Conservation (phyloP, 192 early-diverging fungal species). For the Umbelopsis vinacea region DNA sequence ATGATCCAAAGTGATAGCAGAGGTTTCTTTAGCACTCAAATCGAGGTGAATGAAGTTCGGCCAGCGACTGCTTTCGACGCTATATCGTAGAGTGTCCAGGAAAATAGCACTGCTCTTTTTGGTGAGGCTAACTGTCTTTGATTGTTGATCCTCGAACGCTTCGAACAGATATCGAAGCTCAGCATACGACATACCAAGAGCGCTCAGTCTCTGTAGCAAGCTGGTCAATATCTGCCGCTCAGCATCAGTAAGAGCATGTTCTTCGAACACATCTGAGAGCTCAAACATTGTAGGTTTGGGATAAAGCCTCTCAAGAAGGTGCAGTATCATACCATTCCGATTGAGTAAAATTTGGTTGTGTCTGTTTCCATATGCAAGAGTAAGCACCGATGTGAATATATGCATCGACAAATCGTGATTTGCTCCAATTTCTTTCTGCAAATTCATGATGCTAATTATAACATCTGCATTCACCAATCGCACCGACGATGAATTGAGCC, state of each 20-base stretch:
- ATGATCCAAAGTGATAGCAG: conserved; percentile 50
- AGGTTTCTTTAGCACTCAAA: conserved; percentile 29
- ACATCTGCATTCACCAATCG: conserved; percentile 43
- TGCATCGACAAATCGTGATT: conserved; percentile 32
- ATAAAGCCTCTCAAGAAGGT: conserved; percentile 12
- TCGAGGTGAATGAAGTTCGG: conserved; percentile 71
- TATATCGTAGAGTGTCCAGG: conserved; percentile 60
- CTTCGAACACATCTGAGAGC: conserved; percentile 7
- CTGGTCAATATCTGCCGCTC: conserved; percentile 45
- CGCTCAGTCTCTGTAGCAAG: conserved; percentile 56
- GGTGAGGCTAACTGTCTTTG: conserved; percentile 42
- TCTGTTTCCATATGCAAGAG: conserved; percentile 51
- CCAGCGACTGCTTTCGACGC: conserved; percentile 55
- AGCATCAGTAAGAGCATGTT: conserved; percentile 27
- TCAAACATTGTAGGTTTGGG: not conserved
- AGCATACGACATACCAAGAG: conserved; percentile 56
- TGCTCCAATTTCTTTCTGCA: conserved; percentile 31
- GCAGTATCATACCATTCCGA: conserved; percentile 47
- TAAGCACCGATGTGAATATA: conserved; percentile 44
- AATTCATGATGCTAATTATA: conserved; percentile 32
- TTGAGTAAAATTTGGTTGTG: conserved; percentile 61
- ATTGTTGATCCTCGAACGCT: conserved; percentile 42
- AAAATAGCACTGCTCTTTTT: conserved; percentile 31
- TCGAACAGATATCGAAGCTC: conserved; percentile 64
- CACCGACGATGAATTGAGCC: conserved; percentile 16